These are phyloP conservation scores for Halteria grandinella DNA, from an alignment of 73 alveolate genomes.

Conservation along the genomic window DNA sequence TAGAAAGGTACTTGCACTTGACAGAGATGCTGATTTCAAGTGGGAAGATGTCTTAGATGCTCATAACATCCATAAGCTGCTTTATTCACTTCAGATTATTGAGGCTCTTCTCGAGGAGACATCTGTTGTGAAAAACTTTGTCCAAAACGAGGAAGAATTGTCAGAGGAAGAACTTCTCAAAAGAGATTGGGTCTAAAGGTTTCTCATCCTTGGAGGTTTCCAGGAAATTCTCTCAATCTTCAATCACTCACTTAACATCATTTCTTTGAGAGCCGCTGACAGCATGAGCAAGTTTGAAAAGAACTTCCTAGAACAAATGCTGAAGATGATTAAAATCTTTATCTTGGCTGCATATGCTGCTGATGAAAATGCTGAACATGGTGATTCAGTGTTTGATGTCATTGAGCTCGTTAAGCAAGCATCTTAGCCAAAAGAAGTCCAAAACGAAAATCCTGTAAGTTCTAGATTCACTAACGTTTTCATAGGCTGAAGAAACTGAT, in stretches of 20 bases:
- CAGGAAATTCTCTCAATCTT: slow-evolving; percentile 27
- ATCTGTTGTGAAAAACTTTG: not conserved
- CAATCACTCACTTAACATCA: slow-evolving; percentile 6
- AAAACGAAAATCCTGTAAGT: no score
- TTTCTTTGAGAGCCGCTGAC: slow-evolving; percentile 6
- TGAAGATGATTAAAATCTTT: slow-evolving; percentile 56
- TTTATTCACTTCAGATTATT: slow-evolving; percentile 63
- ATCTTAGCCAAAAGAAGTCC: no score
- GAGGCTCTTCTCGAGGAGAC: slow-evolving; percentile 66
- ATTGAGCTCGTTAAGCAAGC: slow-evolving; percentile 34
- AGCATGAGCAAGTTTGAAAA: slow-evolving; percentile 48
- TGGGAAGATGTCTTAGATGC: slow-evolving; percentile 65
- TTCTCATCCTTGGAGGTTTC: slow-evolving; percentile 56
- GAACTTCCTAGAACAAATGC: slow-evolving; percentile 59
- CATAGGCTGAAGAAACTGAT: not conserved
- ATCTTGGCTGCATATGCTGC: slow-evolving; percentile 68
- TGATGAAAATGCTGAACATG: no score
- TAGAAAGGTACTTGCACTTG: slow-evolving; percentile 51
- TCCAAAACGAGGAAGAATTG: not conserved
- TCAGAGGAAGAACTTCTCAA: slow-evolving; percentile 7
- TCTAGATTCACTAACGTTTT: no score
- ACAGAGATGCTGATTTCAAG: slow-evolving; percentile 3
- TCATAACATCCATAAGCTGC: slow-evolving; percentile 52
- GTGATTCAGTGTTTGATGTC: slow-evolving; percentile 14
- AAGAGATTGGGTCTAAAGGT: slow-evolving; percentile 49